Conservation (phyloP, 148 eudicot genomes). For the Mesembryanthemum crystallinum region DNA sequence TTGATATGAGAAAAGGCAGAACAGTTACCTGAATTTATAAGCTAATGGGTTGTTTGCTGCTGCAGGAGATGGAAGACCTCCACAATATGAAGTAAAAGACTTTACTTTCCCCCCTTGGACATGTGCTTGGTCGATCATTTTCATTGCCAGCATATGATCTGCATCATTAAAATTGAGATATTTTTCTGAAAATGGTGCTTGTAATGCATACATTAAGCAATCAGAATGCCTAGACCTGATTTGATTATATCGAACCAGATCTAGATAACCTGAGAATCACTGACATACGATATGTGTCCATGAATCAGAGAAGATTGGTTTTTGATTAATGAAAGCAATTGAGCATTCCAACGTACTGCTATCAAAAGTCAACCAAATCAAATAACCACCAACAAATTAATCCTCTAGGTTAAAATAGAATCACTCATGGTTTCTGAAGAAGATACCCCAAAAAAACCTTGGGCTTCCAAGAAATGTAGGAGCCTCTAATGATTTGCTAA, state of each 20-base stretch:
- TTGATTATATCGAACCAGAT: neutral
- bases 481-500: too few relatives aligned
- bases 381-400: too few relatives aligned
- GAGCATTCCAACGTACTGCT: neutral
- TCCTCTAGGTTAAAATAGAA: too few relatives aligned
- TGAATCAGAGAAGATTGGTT: neutral
- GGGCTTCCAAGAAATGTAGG: too few relatives aligned
- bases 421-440: too few relatives aligned
- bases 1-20: neutral
- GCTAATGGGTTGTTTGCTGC: slow-evolving; percentile 97
- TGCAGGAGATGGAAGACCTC: slow-evolving; percentile 96
- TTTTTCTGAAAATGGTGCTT: neutral
- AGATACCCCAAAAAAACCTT: too few relatives aligned
- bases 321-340: too few relatives aligned
- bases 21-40: slow-evolving; percentile 83
- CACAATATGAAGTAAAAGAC: slow-evolving; percentile 89
- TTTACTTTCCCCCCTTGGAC: slow-evolving; percentile 60
- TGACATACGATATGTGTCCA: neutral
- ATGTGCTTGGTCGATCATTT: slow-evolving; percentile 87
- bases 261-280: neutral
- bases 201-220: neutral
- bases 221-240: neutral
- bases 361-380: neutral
- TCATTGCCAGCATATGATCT: slow-evolving; percentile 99
- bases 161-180: slow-evolving; percentile 14